Percentiles rank a stretch among this genome's conserved stretches.
These are phyloP conservation scores for Spencermartinsiella europaea DNA, from an alignment of 805 yeast species.

Conservation along the genomic window DNA sequence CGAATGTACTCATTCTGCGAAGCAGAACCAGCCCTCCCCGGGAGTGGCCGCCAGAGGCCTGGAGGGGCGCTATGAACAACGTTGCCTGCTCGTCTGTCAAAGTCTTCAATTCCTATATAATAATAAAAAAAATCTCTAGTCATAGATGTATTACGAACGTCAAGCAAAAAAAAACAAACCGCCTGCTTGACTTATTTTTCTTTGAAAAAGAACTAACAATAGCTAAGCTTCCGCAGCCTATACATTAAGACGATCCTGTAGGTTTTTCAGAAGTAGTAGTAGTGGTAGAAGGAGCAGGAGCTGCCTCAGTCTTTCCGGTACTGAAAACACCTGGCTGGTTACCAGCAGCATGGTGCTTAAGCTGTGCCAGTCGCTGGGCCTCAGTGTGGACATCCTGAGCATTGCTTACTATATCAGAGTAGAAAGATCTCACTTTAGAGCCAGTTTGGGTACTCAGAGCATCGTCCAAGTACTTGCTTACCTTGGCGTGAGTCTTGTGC, in stretches of 20 bases:
- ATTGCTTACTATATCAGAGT: slow-evolving; percentile 49
- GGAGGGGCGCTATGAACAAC: no score
- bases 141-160: no score
- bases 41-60: no score
- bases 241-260: not conserved
- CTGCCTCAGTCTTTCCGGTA: slow-evolving; percentile 9
- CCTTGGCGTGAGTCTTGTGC: slow-evolving; percentile 24
- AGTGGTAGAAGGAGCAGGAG: slow-evolving; percentile 10
- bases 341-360: slow-evolving; percentile 37
- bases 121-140: no score
- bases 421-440: slow-evolving; percentile 54
- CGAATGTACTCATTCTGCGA: no score
- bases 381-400: slow-evolving; percentile 65
- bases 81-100: no score
- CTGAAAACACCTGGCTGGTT: slow-evolving; percentile 5
- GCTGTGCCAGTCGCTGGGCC: slow-evolving; percentile 63
- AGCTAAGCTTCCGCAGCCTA: not conserved
- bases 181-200: no score
- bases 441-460: slow-evolving; percentile 44
- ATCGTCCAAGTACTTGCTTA: slow-evolving; percentile 28
- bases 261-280: slow-evolving; percentile 1
- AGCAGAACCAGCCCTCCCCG: no score
- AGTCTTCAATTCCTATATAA: no score
- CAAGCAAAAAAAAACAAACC: no score
- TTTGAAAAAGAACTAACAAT: no score